Conservation (phyloP, 805 yeast species). For the Saturnispora mendoncae region DNA sequence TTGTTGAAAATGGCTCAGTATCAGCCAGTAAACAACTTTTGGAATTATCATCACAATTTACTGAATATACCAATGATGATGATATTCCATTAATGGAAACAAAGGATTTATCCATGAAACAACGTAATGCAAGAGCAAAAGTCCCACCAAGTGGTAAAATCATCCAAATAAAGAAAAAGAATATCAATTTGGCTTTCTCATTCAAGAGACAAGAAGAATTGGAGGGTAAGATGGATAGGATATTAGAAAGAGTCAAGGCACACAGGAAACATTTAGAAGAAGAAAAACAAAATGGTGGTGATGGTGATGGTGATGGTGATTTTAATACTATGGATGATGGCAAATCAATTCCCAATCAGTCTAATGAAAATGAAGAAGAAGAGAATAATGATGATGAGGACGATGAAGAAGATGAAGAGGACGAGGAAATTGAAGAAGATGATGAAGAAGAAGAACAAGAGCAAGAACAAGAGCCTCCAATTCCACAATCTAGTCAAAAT, state of each 20-base stretch:
- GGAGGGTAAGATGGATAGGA: slow-evolving; percentile 8
- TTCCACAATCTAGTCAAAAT: slow-evolving; percentile 6
- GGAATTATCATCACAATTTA: slow-evolving; percentile 13
- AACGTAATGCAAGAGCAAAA: slow-evolving; percentile 64
- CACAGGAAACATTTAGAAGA: background rate
- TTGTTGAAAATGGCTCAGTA: background rate
- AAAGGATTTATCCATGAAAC: slow-evolving; percentile 75
- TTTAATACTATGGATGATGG: slow-evolving; percentile 13
- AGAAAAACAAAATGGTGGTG: slow-evolving; percentile 25
- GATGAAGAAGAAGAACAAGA: slow-evolving; percentile 19
- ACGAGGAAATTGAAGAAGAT: slow-evolving; percentile 24
- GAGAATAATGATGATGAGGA: slow-evolving; percentile 28
- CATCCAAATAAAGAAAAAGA: slow-evolving; percentile 55
- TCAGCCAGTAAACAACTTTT: background rate
- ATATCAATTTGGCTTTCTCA: slow-evolving; percentile 45
- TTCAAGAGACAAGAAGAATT: slow-evolving; percentile 32
- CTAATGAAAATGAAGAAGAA: slow-evolving; percentile 22
- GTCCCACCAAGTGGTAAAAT: slow-evolving; percentile 90
- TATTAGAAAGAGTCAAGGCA: background rate
- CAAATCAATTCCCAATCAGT: too few species aligned
- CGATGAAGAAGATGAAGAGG: slow-evolving; percentile 26
- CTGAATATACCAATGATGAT: slow-evolving; percentile 26
- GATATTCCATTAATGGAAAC: slow-evolving; percentile 65
- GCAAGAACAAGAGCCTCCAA: slow-evolving; percentile 8
- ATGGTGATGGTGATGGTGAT: slow-evolving; percentile 15